These are phyloP conservation scores for Penicillium glabrum DNA, from an alignment of 2,329 filamentous ascomycete species.

Conservation along the genomic window DNA sequence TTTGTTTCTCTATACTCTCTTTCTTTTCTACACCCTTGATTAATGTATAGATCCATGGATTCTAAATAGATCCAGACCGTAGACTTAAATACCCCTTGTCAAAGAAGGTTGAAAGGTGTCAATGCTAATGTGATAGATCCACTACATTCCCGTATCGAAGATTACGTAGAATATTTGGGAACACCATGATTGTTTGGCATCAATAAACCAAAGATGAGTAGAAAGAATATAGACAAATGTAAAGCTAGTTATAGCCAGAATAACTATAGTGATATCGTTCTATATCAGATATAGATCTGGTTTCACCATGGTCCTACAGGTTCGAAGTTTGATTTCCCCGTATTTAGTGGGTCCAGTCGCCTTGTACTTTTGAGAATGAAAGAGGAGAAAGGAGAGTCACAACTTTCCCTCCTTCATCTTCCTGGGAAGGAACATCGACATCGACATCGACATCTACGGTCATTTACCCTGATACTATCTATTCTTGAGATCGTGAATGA, in stretches of 20 bases:
- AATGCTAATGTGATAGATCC: neutral
- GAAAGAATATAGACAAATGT: too few relatives aligned
- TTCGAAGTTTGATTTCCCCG: neutral
- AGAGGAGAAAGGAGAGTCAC: neutral
- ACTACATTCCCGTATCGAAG: neutral
- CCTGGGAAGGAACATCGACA: neutral
- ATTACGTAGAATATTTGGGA: neutral
- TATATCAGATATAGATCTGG: neutral
- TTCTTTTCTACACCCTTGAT: too few relatives aligned
- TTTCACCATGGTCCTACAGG: neutral
- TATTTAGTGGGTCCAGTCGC: neutral
- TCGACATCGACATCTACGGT: neutral
- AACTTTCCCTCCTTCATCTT: neutral
- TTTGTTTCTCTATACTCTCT: too few relatives aligned
- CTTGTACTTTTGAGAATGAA: constrained; percentile 5
- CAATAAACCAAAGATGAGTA: too few relatives aligned
- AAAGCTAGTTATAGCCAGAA: too few relatives aligned
- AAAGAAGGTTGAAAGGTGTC: neutral
- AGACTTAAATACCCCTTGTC: too few relatives aligned
- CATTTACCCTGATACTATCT: neutral
- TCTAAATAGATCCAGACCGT: rapidly evolving
- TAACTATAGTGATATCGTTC: too few relatives aligned
- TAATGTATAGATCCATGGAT: too few relatives aligned
- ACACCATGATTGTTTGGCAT: too few relatives aligned
- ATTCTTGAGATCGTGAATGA: neutral